A percentile compares a stretch with the other conserved stretches of the same genome.
Evolutionary conservation across 352 stramenopile genomes (phyloP).

Genomic region (Phytophthora nicotianae): DNA sequence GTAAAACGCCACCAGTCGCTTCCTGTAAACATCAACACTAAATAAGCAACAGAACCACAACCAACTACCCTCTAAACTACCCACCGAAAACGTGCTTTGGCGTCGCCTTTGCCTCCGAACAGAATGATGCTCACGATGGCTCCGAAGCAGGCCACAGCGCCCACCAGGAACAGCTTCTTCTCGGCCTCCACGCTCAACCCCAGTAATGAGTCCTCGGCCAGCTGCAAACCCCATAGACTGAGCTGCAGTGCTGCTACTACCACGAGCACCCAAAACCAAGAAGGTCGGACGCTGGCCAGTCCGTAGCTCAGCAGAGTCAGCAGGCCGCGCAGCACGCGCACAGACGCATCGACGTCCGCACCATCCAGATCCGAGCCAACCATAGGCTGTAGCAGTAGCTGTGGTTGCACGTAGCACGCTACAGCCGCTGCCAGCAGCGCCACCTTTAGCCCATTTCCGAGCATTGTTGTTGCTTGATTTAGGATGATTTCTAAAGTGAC

Average conservation of each 20-base stretch:
- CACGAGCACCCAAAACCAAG: constrained; percentile 50
- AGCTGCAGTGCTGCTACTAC: constrained; percentile 62
- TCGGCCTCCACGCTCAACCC: constrained; percentile 44
- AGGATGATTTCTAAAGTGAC: constrained; percentile 15
- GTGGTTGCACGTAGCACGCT: constrained; percentile 54
- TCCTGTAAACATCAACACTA: constrained; percentile 32
- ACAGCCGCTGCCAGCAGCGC: constrained; percentile 47
- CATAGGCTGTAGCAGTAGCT: constrained; percentile 46
- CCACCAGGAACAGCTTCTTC: constrained; percentile 50
- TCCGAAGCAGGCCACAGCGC: constrained; percentile 50
- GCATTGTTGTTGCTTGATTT: constrained; percentile 12
- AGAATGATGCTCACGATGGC: constrained; percentile 54
- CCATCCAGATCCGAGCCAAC: constrained; percentile 30
- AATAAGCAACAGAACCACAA: neutral
- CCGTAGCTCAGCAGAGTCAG: constrained; percentile 64
- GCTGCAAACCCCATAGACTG: constrained; percentile 51
- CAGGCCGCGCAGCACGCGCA: constrained; percentile 58
- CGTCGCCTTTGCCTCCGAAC: constrained; percentile 44
- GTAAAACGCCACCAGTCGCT: constrained; percentile 71
- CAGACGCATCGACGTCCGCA: constrained; percentile 48
- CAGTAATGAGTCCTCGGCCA: constrained; percentile 44
- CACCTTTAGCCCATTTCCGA: constrained; percentile 46
- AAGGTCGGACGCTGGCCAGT: constrained; percentile 41
- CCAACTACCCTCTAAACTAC: constrained; percentile 9
- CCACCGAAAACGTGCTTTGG: constrained; percentile 54